These are phyloP conservation scores for Alternaria panax DNA, from an alignment of 2,329 filamentous ascomycete genomes.

Conservation along the genomic window DNA sequence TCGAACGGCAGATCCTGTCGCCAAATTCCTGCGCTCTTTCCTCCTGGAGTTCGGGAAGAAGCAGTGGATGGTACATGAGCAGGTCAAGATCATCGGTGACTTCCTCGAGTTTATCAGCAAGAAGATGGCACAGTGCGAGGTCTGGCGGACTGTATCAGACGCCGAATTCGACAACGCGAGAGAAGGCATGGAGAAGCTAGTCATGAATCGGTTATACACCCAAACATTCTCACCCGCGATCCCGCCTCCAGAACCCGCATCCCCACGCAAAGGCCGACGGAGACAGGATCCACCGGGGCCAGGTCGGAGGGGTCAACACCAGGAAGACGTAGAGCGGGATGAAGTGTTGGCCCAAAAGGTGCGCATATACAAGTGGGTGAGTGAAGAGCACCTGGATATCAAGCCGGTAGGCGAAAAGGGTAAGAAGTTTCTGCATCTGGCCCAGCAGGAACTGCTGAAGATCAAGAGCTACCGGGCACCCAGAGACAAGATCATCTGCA, in stretches of 20 bases:
- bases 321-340: conserved; percentile 96
- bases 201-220: conserved; percentile 96
- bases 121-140: conserved; percentile 97
- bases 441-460: conserved; percentile 93
- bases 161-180: conserved; percentile 97
- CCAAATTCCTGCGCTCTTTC: conserved; percentile 93
- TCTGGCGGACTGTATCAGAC: conserved; percentile 95
- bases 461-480: conserved; percentile 98
- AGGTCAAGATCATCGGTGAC: conserved; percentile 98
- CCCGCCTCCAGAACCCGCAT: conserved; percentile 77
- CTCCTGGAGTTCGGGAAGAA: conserved; percentile 93
- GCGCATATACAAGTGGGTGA: conserved; percentile 94
- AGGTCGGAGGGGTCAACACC: conserved; percentile 91
- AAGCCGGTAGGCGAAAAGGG: conserved; percentile 83
- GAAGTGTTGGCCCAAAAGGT: conserved; percentile 97
- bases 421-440: conserved; percentile 83
- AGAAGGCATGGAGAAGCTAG: conserved; percentile 98
- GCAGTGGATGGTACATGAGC: conserved; percentile 99
- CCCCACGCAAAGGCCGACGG: conserved; percentile 71
- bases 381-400: conserved; percentile 93
- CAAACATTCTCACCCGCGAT: conserved; percentile 98
- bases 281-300: conserved; percentile 68
- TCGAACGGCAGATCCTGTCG: conserved; percentile 96
- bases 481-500: conserved; percentile 96
- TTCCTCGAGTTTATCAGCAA: conserved; percentile 96